Percentiles rank a stretch among this genome's conserved stretches.
phyloP scores from a whole-genome alignment of 2,329 filamentous ascomycete species.

The Cladosporium sphaerospermum region DNA sequence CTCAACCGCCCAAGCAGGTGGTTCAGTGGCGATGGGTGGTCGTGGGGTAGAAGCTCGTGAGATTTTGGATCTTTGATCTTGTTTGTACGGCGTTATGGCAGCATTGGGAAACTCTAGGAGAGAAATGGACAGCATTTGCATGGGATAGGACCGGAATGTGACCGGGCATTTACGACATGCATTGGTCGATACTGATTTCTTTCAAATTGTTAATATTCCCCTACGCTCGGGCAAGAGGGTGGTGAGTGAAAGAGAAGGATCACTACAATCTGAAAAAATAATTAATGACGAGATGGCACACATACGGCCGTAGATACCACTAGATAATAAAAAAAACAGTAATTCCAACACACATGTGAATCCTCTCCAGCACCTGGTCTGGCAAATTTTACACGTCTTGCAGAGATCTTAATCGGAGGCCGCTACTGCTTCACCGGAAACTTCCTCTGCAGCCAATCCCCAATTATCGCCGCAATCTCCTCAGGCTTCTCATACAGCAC shows the following conservation, averaged over 20 bases:
- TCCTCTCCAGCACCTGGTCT: background rate
- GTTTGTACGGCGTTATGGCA: background rate
- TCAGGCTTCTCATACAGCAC: slow-evolving; percentile 30
- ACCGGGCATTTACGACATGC: too few relatives aligned
- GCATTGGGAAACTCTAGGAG: background rate
- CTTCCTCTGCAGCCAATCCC: slow-evolving; percentile 15
- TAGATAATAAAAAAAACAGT: slow-evolving; percentile 2
- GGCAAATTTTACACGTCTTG: background rate
- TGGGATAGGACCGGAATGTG: background rate
- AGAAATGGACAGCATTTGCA: background rate
- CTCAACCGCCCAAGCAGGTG: slow-evolving; percentile 2
- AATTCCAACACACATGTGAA: background rate
- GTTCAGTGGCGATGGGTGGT: slow-evolving; percentile 5
- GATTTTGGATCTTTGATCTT: background rate
- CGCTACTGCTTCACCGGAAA: slow-evolving; percentile 5
- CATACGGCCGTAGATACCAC: background rate
- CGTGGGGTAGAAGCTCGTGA: background rate
- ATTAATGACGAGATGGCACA: too few relatives aligned
- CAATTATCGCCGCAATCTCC: slow-evolving; percentile 19
- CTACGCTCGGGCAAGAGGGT: too few relatives aligned
- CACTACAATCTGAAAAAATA: background rate
- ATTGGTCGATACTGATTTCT: background rate
- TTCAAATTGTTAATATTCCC: too few relatives aligned
- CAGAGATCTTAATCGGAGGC: too few relatives aligned
- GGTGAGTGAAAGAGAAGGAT: slow-evolving; percentile 1